A percentile compares a stretch with the other conserved stretches of the same genome.
phyloP scores from a whole-genome alignment of 768 basidiomycete genomes.

The Lactarius deliciosus region DNA sequence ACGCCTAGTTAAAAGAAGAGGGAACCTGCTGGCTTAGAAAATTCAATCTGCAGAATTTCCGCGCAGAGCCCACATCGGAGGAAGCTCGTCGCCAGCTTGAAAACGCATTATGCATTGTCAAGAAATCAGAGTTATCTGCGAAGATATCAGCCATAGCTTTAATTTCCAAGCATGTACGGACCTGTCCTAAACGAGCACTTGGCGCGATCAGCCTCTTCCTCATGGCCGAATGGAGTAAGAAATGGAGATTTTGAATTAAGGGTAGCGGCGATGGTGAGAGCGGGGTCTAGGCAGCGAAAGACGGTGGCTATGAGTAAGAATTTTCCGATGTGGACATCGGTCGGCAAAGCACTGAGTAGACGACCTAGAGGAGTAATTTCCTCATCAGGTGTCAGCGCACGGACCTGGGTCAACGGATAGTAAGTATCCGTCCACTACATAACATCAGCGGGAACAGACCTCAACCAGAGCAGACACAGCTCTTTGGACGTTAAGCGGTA shows the following conservation, averaged over 20 bases:
- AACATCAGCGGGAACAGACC: conserved; percentile 40
- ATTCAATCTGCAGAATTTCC: conserved; percentile 77
- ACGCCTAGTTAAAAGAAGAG: background rate
- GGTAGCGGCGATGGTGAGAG: conserved; percentile 92
- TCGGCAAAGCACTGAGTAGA: conserved; percentile 86
- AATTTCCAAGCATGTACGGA: conserved; percentile 1
- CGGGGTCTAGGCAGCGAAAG: conserved; percentile 91
- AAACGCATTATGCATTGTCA: conserved; percentile 91
- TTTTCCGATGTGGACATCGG: conserved; percentile 95
- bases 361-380: conserved; percentile 95
- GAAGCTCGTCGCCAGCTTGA: conserved; percentile 80
- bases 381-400: conserved; percentile 79
- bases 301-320: conserved; percentile 82
- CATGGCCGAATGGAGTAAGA: conserved; percentile 81
- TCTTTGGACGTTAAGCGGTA: conserved; percentile 81
- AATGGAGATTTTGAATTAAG: conserved; percentile 94
- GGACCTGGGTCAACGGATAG: conserved; percentile 49
- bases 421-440: conserved; percentile 10
- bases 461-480: conserved; percentile 92
- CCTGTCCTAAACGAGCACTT: conserved; percentile 71
- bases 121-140: conserved; percentile 89
- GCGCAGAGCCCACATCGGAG: conserved; percentile 55
- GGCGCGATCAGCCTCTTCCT: conserved; percentile 82
- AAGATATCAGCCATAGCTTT: background rate
- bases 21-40: conserved; percentile 80